These are phyloP conservation scores for Colletotrichum sansevieriae DNA, from an alignment of 2,329 filamentous ascomycete species.

Conservation along the genomic window DNA sequence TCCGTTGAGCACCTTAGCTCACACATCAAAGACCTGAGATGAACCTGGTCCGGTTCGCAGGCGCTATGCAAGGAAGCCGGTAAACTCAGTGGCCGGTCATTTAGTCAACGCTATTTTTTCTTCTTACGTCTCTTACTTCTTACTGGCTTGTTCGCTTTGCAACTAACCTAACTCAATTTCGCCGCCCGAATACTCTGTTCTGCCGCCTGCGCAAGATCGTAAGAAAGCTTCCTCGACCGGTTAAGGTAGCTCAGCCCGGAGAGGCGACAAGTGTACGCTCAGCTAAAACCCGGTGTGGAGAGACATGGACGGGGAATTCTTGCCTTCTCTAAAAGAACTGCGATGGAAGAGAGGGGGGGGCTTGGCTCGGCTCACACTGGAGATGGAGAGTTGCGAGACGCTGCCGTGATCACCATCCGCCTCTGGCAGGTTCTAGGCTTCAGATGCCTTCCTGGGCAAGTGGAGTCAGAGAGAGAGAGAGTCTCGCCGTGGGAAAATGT, in stretches of 20 bases:
- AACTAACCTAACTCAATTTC: too few species aligned
- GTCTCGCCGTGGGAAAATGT: background rate
- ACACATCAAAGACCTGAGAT: slow-evolving; percentile 36
- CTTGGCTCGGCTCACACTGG: background rate
- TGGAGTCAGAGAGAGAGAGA: background rate
- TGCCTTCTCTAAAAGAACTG: too few species aligned
- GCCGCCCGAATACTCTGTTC: slow-evolving; percentile 4
- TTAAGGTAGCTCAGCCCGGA: background rate
- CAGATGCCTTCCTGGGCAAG: slow-evolving; percentile 14
- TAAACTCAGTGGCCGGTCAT: background rate
- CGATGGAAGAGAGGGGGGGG: background rate
- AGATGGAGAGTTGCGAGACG: slow-evolving; percentile 3
- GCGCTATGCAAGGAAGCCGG: slow-evolving; percentile 11
- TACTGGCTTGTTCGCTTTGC: background rate
- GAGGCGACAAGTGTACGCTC: slow-evolving; percentile 4
- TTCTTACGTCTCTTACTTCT: slow-evolving; percentile 2
- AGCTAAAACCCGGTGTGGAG: slow-evolving; percentile 5
- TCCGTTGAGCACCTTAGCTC: slow-evolving; percentile 8
- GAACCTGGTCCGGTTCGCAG: slow-evolving; percentile 35
- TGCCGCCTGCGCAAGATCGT: background rate
- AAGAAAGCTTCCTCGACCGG: background rate
- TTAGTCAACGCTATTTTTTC: background rate
- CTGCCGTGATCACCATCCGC: slow-evolving; percentile 10
- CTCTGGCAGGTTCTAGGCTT: slow-evolving; percentile 18
- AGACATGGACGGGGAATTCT: background rate